phyloP scores from a whole-genome alignment of 805 yeast genomes.

The Suhomyces prunicola region DNA sequence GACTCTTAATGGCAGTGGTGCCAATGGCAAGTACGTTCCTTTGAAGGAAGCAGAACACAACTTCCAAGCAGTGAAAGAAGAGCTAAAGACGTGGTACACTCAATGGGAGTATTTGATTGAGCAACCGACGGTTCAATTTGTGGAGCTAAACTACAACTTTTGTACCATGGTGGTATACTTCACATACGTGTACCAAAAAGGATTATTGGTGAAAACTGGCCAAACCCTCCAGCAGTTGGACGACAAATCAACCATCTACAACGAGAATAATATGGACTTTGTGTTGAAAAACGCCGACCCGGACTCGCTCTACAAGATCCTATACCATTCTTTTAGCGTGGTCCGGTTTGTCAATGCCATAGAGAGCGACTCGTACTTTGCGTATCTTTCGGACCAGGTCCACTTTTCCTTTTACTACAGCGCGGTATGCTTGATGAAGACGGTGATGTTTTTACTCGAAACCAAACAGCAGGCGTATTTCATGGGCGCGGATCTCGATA shows the following conservation, averaged over 20 bases:
- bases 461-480: constrained; percentile 1
- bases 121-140: constrained; percentile 72
- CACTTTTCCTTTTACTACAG: constrained; percentile 51
- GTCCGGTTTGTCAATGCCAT: constrained; percentile 40
- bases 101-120: constrained; percentile 68
- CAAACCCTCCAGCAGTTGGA: not conserved
- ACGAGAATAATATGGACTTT: constrained; percentile 19
- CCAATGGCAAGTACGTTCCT: not conserved
- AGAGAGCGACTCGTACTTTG: constrained; percentile 55
- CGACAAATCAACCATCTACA: constrained; percentile 8
- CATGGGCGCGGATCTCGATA: not conserved
- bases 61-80: constrained; percentile 41
- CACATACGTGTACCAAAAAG: constrained; percentile 30
- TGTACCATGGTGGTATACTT: constrained; percentile 51
- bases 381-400: constrained; percentile 68
- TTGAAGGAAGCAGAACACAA: constrained; percentile 19
- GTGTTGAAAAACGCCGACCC: constrained; percentile 24
- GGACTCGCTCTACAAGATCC: constrained; percentile 30
- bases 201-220: not conserved
- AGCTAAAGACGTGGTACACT: constrained; percentile 57
- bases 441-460: constrained; percentile 12
- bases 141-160: constrained; percentile 67
- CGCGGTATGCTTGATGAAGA: constrained; percentile 34
- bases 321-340: constrained; percentile 41
- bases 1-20: constrained; percentile 9